phyloP scores from a whole-genome alignment of 1,284 basidiomycete species.

The Ganoderma lingzhi region DNA sequence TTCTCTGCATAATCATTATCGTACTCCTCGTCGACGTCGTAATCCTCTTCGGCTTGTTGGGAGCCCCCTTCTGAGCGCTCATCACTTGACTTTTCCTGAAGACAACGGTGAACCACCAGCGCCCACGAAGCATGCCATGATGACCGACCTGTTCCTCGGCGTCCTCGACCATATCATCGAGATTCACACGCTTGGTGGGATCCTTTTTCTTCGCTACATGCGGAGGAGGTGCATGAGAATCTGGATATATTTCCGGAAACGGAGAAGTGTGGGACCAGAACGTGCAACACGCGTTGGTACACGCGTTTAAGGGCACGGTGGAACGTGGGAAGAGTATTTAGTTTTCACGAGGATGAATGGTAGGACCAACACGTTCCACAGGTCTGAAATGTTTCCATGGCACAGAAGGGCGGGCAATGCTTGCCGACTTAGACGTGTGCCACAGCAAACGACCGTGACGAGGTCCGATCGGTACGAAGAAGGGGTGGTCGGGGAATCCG shows the following conservation, averaged over 20 bases:
- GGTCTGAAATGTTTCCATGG: neutral
- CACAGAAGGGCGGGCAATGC: neutral
- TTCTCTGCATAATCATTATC: constrained; percentile 88
- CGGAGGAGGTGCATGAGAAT: constrained; percentile 1
- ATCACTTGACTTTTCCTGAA: constrained; percentile 70
- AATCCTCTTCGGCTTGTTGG: constrained; percentile 70
- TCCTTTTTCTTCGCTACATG: constrained; percentile 45
- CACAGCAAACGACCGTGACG: neutral
- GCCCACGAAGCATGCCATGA: neutral
- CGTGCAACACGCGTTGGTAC: neutral
- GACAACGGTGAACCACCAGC: constrained; percentile 18
- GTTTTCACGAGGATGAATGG: neutral
- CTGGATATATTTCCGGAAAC: neutral
- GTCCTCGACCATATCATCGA: constrained; percentile 73
- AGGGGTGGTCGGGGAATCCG: neutral
- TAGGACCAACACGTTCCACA: too few species aligned
- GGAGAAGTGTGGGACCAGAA: neutral
- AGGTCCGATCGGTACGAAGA: neutral
- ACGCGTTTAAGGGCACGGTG: neutral
- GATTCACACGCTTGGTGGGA: constrained; percentile 57
- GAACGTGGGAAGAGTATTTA: neutral
- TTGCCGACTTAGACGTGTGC: neutral
- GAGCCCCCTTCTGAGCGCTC: constrained; percentile 72
- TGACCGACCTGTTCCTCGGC: constrained; percentile 63
- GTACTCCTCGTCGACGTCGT: constrained; percentile 86